phyloP scores from a whole-genome alignment of 352 stramenopile genomes.

The Pythium grandisporangium region DNA sequence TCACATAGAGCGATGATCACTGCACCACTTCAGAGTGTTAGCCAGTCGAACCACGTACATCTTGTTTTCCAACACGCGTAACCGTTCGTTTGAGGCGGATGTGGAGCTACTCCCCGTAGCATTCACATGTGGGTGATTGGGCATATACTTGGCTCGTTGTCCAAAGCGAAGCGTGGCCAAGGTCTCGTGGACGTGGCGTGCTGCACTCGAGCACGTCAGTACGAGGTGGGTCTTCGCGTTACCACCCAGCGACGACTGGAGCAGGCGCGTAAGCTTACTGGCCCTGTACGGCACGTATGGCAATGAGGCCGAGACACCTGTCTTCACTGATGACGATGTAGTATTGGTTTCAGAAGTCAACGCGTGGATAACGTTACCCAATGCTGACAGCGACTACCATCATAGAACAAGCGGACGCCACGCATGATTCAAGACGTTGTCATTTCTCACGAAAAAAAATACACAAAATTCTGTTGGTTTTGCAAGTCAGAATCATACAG shows the following conservation, averaged over 20 bases:
- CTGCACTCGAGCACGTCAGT: constrained; percentile 35
- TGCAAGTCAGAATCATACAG: no score
- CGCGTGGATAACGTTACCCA: constrained; percentile 66
- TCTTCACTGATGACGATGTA: no score
- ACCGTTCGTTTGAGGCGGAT: no score
- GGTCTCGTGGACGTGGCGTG: constrained; percentile 47
- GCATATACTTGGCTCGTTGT: constrained; percentile 77
- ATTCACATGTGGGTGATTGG: constrained; percentile 66
- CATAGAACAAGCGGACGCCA: no score
- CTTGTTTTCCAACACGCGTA: constrained; percentile 42
- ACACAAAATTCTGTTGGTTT: no score
- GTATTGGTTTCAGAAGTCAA: no score
- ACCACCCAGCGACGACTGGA: constrained; percentile 81
- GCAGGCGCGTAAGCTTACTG: constrained; percentile 83
- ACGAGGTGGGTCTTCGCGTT: constrained; percentile 87
- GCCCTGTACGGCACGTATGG: constrained; percentile 75
- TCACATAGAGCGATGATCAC: neutral
- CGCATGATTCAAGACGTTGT: no score
- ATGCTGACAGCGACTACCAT: constrained; percentile 48
- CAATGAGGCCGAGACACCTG: constrained; percentile 9
- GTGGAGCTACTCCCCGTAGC: no score
- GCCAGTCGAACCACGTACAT: constrained; percentile 19
- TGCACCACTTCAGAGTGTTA: neutral
- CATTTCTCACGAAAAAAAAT: neutral
- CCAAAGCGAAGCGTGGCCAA: constrained; percentile 88